These are phyloP conservation scores for Malassezia cuniculi DNA, from an alignment of 1,284 basidiomycete genomes.

Conservation along the genomic window DNA sequence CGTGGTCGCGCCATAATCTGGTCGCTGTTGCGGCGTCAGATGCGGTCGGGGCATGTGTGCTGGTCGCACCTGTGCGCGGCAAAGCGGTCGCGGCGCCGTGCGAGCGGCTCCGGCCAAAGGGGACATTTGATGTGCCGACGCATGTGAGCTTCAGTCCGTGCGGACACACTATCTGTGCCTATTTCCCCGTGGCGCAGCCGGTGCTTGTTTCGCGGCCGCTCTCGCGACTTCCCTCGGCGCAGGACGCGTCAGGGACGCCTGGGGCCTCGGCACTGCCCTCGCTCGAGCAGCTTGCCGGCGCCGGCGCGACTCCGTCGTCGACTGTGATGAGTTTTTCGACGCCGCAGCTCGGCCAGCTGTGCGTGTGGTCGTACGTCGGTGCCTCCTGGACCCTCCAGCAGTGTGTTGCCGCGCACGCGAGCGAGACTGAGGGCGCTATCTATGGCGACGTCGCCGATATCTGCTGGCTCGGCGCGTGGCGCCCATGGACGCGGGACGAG, in stretches of 20 bases:
- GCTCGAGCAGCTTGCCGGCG: too few species aligned
- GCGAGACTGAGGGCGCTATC: too few species aligned
- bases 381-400: constrained; percentile 4
- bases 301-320: too few species aligned
- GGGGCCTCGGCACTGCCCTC: too few species aligned
- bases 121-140: not conserved
- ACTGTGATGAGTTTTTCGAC: too few species aligned
- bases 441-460: constrained; percentile 1
- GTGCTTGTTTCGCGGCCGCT: too few species aligned
- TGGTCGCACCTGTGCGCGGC: not conserved
- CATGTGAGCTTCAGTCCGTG: constrained; percentile 10
- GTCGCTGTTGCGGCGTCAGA: constrained; percentile 2
- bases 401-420: constrained; percentile 1
- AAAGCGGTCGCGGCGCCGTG: not conserved
- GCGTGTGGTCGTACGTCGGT: too few species aligned
- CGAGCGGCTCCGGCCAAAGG: too few species aligned
- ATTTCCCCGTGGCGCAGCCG: constrained; percentile 5
- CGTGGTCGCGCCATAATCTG: constrained; percentile 9
- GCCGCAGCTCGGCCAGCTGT: too few species aligned
- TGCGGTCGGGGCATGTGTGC: constrained; percentile 4
- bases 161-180: constrained; percentile 9
- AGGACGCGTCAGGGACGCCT: too few species aligned
- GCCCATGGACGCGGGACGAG: not conserved
- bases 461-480: constrained; percentile 5
- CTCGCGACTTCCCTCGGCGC: too few species aligned